Conservation (phyloP, 192 early-diverging fungal genomes). For the Rhizoclosmatium globosum region DNA sequence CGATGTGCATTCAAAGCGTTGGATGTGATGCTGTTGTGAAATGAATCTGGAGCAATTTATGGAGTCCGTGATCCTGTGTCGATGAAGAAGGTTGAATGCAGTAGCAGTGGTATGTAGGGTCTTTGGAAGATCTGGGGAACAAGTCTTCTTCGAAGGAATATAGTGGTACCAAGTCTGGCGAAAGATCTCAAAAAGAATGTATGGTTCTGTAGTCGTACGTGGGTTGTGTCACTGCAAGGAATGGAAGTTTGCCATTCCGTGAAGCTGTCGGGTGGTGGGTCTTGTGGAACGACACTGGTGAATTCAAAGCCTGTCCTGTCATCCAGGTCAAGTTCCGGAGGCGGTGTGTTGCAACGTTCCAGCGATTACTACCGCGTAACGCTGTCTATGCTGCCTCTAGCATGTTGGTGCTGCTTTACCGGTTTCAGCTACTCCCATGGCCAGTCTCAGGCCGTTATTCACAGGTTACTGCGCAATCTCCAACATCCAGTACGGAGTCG, state of each 20-base stretch:
- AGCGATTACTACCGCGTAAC: not conserved
- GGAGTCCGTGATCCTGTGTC: conserved; percentile 17
- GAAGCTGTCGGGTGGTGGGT: not conserved
- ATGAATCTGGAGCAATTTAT: not conserved
- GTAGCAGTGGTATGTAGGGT: not conserved
- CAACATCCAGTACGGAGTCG: no score
- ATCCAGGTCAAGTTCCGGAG: not conserved
- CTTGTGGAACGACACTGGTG: not conserved
- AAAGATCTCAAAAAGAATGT: not conserved
- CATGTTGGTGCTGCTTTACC: not conserved
- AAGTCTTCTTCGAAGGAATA: no score
- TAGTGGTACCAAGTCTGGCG: not conserved
- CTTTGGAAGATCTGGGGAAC: not conserved
- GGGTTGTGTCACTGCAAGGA: conserved; percentile 1
- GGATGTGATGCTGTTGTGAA: conserved; percentile 27
- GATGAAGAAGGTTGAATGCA: conserved; percentile 1
- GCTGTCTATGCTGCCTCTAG: not conserved
- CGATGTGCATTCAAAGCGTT: conserved; percentile 32
- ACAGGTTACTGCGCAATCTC: no score
- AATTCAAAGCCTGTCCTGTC: not conserved
- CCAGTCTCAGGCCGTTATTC: no score
- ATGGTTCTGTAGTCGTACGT: not conserved
- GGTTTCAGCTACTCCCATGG: not conserved
- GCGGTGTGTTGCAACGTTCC: not conserved
- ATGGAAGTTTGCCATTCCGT: conserved; percentile 13